Evolutionary conservation across 108 stramenopile genomes (phyloP).

Genomic region (Schizochytrium sp.): DNA sequence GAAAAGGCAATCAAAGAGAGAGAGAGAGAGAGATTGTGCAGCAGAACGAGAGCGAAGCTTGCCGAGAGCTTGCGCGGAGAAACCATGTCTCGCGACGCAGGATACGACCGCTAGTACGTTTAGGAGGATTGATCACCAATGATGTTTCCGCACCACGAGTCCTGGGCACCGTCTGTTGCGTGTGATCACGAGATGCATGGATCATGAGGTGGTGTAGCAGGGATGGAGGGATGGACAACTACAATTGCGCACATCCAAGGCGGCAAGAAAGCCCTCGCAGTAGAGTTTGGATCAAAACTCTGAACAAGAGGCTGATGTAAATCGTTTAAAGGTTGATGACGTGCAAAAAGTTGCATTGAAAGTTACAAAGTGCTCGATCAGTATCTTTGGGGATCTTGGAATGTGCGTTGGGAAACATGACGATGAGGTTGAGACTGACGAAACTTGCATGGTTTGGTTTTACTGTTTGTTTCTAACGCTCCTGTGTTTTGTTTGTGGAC

Average conservation of each 20-base stretch:
- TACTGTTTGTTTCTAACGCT: not conserved
- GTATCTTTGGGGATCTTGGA: too few relatives aligned
- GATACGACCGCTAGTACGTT: slow-evolving; percentile 72
- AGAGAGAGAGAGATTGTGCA: not conserved
- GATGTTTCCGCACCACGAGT: not conserved
- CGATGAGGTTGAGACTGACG: not conserved
- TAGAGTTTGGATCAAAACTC: too few relatives aligned
- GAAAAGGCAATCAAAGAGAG: not conserved
- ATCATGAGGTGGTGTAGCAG: too few relatives aligned
- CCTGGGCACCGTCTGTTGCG: not conserved
- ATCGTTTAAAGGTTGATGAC: too few relatives aligned
- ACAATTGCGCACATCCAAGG: not conserved
- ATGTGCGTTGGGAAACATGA: not conserved
- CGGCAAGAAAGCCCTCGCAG: not conserved
- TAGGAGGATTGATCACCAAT: too few relatives aligned
- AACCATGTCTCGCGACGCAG: slow-evolving; percentile 71
- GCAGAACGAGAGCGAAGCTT: not conserved
- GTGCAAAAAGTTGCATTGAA: too few relatives aligned
- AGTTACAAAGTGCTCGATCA: too few relatives aligned
- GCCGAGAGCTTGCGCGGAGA: not conserved
- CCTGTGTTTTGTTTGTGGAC: too few relatives aligned
- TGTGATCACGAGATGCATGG: not conserved
- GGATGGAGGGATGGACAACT: not conserved
- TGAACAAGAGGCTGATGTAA: too few relatives aligned
- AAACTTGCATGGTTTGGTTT: not conserved